These are phyloP conservation scores for Xerocomellus amylosporus DNA, from an alignment of 768 basidiomycete species.

Conservation along the genomic window DNA sequence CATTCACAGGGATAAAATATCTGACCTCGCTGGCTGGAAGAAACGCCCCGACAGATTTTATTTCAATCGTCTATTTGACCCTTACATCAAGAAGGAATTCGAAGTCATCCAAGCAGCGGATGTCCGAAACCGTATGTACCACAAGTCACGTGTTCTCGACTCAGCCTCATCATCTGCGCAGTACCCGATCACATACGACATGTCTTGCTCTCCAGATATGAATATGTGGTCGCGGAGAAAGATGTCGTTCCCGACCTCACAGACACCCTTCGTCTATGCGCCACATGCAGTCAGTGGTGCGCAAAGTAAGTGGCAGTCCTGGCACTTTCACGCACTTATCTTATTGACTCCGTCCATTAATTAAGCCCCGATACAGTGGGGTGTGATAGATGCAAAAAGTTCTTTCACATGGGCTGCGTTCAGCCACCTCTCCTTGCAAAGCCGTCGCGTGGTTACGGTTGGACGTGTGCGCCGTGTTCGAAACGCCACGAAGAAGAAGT, in stretches of 20 bases:
- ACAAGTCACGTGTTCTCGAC: conserved; percentile 20
- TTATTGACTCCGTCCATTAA: conserved; percentile 25
- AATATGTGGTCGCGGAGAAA: conserved; percentile 94
- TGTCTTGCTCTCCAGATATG: conserved; percentile 76
- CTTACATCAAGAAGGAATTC: conserved; percentile 97
- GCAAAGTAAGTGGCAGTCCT: conserved; percentile 57
- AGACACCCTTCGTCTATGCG: conserved; percentile 80
- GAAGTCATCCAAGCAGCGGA: conserved; percentile 87
- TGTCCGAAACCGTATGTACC: conserved; percentile 79
- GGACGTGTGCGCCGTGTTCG: conserved; percentile 95
- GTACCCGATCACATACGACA: conserved; percentile 82
- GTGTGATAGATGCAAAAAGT: conserved; percentile 88
- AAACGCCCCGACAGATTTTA: conserved; percentile 94
- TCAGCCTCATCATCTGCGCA: conserved; percentile 32
- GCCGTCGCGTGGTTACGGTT: conserved; percentile 93
- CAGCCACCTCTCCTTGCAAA: conserved; percentile 88
- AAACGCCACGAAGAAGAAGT: conserved; percentile 84
- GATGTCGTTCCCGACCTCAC: conserved; percentile 90
- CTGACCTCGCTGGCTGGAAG: conserved; percentile 91
- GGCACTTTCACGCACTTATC: conserved; percentile 13
- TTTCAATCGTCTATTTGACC: conserved; percentile 93
- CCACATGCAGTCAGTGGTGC: conserved; percentile 86
- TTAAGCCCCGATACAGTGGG: conserved; percentile 78
- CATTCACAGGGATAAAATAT: conserved; percentile 91
- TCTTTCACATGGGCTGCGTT: conserved; percentile 94